Evolutionary conservation across 176 grass and related monocot genomes (phyloP).

Genomic region (Urochloa ruziziensis): DNA sequence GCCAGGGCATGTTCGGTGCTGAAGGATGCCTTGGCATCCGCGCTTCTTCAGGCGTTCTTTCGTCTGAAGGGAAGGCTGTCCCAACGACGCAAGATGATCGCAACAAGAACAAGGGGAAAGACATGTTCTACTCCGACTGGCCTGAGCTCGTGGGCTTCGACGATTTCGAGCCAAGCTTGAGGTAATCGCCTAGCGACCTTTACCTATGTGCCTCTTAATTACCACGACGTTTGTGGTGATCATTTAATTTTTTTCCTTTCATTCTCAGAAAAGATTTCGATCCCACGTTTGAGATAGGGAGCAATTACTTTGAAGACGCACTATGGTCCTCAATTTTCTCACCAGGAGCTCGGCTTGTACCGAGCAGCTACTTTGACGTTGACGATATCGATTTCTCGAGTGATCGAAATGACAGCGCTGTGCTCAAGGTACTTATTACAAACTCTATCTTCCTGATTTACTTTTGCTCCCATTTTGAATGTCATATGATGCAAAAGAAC

Average conservation of each 20-base stretch:
- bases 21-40: neutral
- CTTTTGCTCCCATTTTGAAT: conserved; percentile 7
- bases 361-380: conserved; percentile 4
- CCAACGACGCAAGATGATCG: neutral
- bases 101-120: conserved; percentile 21
- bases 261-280: conserved; percentile 35
- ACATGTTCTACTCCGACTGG: conserved; percentile 36
- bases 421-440: conserved; percentile 23
- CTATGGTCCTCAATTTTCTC: conserved; percentile 47
- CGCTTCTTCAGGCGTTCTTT: neutral
- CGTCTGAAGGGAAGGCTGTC: neutral
- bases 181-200: conserved; percentile 23
- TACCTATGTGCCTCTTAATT: too few relatives aligned
- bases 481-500: conserved; percentile 4
- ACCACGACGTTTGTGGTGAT: too few relatives aligned
- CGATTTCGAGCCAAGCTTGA: conserved; percentile 35
- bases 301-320: conserved; percentile 30
- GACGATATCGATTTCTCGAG: neutral
- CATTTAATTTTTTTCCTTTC: too few relatives aligned
- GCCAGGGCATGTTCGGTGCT: neutral
- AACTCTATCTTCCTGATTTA: neutral
- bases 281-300: conserved; percentile 41
- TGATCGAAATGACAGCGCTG: neutral
- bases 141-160: conserved; percentile 40
- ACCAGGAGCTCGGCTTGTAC: conserved; percentile 21